A percentile compares a stretch with the other conserved stretches of the same genome.
These are phyloP conservation scores for Microdochium paspali DNA, from an alignment of 2,329 filamentous ascomycete genomes.

Conservation along the genomic window DNA sequence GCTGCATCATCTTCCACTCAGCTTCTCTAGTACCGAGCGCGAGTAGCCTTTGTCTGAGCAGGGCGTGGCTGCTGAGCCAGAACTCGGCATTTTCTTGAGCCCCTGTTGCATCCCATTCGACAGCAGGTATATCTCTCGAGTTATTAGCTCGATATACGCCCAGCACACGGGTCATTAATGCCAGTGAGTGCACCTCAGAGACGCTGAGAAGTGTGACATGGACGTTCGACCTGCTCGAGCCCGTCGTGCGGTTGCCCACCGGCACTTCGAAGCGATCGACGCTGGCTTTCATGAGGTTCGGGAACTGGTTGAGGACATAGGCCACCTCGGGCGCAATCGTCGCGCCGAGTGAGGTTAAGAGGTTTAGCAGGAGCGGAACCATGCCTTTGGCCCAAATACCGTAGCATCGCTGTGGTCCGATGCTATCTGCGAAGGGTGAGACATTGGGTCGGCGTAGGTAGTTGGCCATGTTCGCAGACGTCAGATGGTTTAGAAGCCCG, in stretches of 20 bases:
- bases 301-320: slow-evolving; percentile 83
- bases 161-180: slow-evolving; percentile 66
- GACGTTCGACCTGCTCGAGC: slow-evolving; percentile 30
- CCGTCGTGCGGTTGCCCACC: slow-evolving; percentile 38
- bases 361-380: slow-evolving; percentile 79
- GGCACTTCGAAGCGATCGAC: slow-evolving; percentile 61
- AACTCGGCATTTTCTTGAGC: slow-evolving; percentile 79
- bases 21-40: slow-evolving; percentile 65
- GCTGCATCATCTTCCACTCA: slow-evolving; percentile 40
- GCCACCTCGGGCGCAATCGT: slow-evolving; percentile 78
- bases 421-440: slow-evolving; percentile 68
- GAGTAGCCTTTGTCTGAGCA: slow-evolving; percentile 64
- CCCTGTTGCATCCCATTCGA: slow-evolving; percentile 65
- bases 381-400: slow-evolving; percentile 84
- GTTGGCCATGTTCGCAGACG: slow-evolving; percentile 68
- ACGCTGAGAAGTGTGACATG: slow-evolving; percentile 65
- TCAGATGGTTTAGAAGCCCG: slow-evolving; percentile 69
- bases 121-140: slow-evolving; percentile 59
- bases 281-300: slow-evolving; percentile 64
- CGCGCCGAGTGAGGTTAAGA: slow-evolving; percentile 71
- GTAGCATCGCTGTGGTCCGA: slow-evolving; percentile 65
- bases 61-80: slow-evolving; percentile 60
- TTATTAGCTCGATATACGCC: slow-evolving; percentile 55
- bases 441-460: slow-evolving; percentile 64
- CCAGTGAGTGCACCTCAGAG: slow-evolving; percentile 69